Base-by-base conservation (phyloP, 208 protist species). In the Porcisia deanei region DNA sequence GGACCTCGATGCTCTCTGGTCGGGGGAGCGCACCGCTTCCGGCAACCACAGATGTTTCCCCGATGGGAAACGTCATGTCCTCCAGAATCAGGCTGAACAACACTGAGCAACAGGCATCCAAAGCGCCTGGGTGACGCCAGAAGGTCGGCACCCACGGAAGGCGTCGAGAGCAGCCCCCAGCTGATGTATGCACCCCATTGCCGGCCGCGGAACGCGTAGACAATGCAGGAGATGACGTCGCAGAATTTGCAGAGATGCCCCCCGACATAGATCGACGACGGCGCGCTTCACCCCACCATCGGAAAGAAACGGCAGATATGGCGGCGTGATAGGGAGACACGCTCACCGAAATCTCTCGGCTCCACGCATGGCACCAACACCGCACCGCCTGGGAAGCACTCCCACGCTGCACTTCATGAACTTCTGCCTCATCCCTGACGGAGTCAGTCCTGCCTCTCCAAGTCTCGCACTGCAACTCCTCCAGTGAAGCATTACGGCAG, bases 81-180 rank as follows among this genome's bases (percentile, higher is more conserved):
- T 80, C 83, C n/a, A 86, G 74, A 34, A 90, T 41, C n/a, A 90
- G 22, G 9, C 88, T 87, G 57, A 91, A 39, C 10, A 94, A 55
- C 49, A 90, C 73, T 20, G 90, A 93, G 30, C 82, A 86, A 60
- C 81, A 80, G 7, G 82, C 76, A 59, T 92, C 87, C 12, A 94
- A 78, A 0, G 88, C 78, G n/a, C 54, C 67, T 5, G 70, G 59
- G 55, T 94, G 88, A 6, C 92, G 83, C 85, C 87, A 96, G 20
- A 94, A 85, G 22, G 86, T 82, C 30, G 65, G 72, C 39, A 77
- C 59, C 66, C 65, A 81, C 16, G 70, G 71, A 22, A 76, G 25
- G n/a, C 53, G 34, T 12, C 16, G n/a, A 10, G 49, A 2, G 43
- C 5, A 47, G 20, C 20, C n/a, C 34, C 25, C 12, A n/a, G 20